phyloP scores from a whole-genome alignment of 2,329 filamentous ascomycete genomes.

The Monilinia laxa region DNA sequence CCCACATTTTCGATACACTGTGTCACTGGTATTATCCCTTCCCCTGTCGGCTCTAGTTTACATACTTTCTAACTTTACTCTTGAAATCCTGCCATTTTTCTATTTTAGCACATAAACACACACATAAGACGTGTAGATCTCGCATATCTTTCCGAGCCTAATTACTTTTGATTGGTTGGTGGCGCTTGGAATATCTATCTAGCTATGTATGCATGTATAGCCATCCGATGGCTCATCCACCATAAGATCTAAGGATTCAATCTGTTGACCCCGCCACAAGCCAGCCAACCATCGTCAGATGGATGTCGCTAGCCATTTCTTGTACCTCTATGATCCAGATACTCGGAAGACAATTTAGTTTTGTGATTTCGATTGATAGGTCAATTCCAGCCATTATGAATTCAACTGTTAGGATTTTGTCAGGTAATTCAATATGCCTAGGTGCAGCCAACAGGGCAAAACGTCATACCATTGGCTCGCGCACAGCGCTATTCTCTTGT shows the following conservation, averaged over 20 bases:
- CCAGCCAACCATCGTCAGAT: background rate
- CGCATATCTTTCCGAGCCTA: background rate
- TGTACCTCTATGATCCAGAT: background rate
- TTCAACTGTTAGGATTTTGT: background rate
- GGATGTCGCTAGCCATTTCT: background rate
- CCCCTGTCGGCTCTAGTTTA: background rate
- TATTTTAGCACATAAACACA: background rate
- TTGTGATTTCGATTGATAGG: background rate
- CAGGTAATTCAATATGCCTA: background rate
- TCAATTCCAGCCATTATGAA: background rate
- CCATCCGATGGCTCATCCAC: slow-evolving; percentile 1
- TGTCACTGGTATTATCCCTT: background rate
- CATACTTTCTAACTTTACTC: background rate
- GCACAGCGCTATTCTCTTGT: background rate
- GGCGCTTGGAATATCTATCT: background rate
- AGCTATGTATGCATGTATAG: background rate
- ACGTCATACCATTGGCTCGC: background rate
- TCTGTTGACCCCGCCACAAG: background rate
- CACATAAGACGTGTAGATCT: background rate
- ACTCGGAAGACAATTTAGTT: background rate
- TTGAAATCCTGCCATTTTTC: background rate
- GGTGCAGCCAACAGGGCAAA: background rate
- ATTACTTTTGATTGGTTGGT: background rate
- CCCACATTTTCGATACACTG: background rate
- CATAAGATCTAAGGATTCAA: background rate